Conservation (phyloP, 768 basidiomycete genomes). For the Piloderma croceum region DNA sequence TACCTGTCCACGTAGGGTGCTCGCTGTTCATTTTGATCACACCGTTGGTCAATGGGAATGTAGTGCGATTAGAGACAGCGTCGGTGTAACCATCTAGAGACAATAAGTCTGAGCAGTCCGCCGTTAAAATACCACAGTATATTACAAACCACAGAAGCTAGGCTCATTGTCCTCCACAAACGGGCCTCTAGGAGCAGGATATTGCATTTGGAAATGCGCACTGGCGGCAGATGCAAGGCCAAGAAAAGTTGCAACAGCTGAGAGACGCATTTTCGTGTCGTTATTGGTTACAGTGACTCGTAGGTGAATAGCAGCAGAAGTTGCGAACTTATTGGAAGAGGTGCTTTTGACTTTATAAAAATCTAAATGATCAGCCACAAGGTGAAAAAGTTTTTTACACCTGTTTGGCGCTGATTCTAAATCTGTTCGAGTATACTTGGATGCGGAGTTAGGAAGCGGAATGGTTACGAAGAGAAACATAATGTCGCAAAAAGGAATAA, state of each 20-base stretch:
- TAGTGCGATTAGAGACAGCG: conserved; percentile 49
- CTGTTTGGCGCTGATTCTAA: no score
- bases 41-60: conserved; percentile 63
- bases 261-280: conserved; percentile 27
- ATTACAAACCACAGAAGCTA: conserved; percentile 65
- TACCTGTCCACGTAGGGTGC: conserved; percentile 54
- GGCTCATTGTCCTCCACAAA: conserved; percentile 59
- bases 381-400: no score
- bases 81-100: conserved; percentile 56
- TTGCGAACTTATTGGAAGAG: no score
- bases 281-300: no score
- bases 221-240: conserved; percentile 37
- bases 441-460: no score
- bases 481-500: neutral
- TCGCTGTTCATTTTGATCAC: conserved; percentile 61
- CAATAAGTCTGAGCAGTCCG: conserved; percentile 1
- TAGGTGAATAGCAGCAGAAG: no score
- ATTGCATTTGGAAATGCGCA: conserved; percentile 81
- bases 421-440: no score
- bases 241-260: conserved; percentile 31
- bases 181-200: conserved; percentile 63
- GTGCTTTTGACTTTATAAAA: conserved; percentile 5
- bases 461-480: conserved; percentile 1
- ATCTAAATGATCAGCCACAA: conserved; percentile 12
- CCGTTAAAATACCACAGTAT: neutral